Evolutionary conservation across 2,329 filamentous ascomycete species (phyloP).

Genomic region (Calonectria fujianensis): DNA sequence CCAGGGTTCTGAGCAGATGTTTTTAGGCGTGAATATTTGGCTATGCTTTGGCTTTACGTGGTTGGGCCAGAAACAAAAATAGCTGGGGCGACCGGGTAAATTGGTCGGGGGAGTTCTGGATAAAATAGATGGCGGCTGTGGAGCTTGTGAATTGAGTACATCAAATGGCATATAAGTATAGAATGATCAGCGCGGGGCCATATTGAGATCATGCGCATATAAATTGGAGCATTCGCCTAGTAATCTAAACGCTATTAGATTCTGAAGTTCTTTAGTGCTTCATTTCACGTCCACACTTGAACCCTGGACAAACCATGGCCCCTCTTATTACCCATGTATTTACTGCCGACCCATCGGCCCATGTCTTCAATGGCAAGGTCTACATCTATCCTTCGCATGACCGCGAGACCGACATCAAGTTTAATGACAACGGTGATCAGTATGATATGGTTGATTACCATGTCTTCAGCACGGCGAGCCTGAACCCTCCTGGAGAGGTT

Average conservation of each 20-base stretch:
- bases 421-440: constrained; percentile 91
- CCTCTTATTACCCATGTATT: constrained; percentile 85
- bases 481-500: constrained; percentile 75
- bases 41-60: not conserved
- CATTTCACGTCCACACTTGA: not conserved
- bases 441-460: constrained; percentile 92
- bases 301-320: constrained; percentile 56
- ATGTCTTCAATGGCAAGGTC: constrained; percentile 84
- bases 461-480: constrained; percentile 77
- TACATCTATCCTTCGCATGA: constrained; percentile 91
- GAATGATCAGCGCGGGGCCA: constrained; percentile 47
- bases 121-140: constrained; percentile 45
- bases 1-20: constrained; percentile 8
- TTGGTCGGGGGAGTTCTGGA: constrained; percentile 45
- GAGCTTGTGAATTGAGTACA: constrained; percentile 33
- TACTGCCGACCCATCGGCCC: constrained; percentile 87
- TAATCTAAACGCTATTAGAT: not conserved
- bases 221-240: not conserved
- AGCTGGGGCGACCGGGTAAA: constrained; percentile 51
- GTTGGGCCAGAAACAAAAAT: not conserved
- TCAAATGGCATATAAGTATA: constrained; percentile 20
- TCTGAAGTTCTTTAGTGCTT: not conserved
- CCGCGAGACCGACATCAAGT: constrained; percentile 82
- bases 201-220: constrained; percentile 33
- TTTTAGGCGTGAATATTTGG: not conserved